A percentile compares a stretch with the other conserved stretches of the same genome.
phyloP scores from a whole-genome alignment of 2,329 filamentous ascomycete genomes.

The Clathrospora elynae region DNA sequence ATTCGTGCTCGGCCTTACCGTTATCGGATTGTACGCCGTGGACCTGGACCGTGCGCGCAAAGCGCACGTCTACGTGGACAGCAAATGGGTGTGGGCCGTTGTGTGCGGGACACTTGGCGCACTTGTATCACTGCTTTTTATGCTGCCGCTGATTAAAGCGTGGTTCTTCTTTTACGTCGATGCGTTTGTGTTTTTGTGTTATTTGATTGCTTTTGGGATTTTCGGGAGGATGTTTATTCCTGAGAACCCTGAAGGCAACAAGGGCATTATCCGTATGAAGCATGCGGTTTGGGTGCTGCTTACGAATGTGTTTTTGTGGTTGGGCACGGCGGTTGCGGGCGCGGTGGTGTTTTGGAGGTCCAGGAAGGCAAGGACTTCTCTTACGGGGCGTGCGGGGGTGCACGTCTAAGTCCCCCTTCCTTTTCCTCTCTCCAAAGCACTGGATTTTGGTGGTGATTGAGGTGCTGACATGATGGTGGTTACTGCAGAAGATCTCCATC shows the following conservation, averaged over 20 bases:
- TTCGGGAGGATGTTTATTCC: conserved; percentile 82
- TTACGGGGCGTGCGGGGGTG: conserved; percentile 24
- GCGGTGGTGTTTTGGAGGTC: conserved; percentile 61
- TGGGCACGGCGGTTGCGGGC: conserved; percentile 64
- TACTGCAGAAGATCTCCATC: conserved; percentile 7
- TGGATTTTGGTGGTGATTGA: neutral
- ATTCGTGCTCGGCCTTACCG: conserved; percentile 75
- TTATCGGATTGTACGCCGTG: conserved; percentile 70
- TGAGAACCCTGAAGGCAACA: conserved; percentile 67
- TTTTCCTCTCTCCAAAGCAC: neutral
- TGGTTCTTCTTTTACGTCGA: conserved; percentile 70
- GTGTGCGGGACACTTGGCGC: conserved; percentile 33
- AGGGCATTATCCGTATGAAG: conserved; percentile 76
- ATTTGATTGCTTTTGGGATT: conserved; percentile 80
- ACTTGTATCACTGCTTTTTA: conserved; percentile 59
- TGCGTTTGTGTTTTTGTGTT: conserved; percentile 71
- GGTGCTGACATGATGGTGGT: conserved; percentile 10
- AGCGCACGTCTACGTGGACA: conserved; percentile 52
- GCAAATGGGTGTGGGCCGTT: conserved; percentile 63
- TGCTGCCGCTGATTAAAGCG: conserved; percentile 62
- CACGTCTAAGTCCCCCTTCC: conserved; percentile 27
- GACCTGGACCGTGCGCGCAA: conserved; percentile 46
- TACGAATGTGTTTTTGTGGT: conserved; percentile 75
- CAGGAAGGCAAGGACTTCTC: conserved; percentile 37
- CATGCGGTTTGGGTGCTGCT: conserved; percentile 85